These are phyloP conservation scores for Lentinula lateritia DNA, from an alignment of 768 basidiomycete species.

Conservation along the genomic window DNA sequence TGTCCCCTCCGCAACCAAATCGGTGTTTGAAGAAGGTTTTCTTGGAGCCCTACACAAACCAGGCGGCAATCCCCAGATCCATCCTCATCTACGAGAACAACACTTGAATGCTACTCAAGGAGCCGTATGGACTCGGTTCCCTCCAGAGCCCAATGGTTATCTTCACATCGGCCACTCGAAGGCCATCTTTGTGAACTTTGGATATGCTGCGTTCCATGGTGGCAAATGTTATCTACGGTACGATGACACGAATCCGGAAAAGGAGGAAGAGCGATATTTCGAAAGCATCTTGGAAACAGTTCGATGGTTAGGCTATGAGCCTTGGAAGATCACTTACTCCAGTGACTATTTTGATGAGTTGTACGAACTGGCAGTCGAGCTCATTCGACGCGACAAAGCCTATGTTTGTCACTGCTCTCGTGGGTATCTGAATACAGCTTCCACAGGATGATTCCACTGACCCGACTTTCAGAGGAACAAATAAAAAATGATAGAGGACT, in stretches of 20 bases:
- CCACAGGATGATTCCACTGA: not conserved
- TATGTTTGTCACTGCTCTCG: conserved; percentile 97
- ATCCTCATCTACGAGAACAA: conserved; percentile 67
- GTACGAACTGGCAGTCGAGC: conserved; percentile 80
- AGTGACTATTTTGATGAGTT: conserved; percentile 93
- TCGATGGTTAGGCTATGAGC: conserved; percentile 96
- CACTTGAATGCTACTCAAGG: conserved; percentile 81
- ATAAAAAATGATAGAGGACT: conserved; percentile 87
- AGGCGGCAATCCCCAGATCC: conserved; percentile 87
- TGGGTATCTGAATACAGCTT: conserved; percentile 33
- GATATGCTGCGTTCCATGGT: conserved; percentile 93
- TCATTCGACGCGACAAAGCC: conserved; percentile 87
- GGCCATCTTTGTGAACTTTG: conserved; percentile 97
- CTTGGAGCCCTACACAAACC: conserved; percentile 89
- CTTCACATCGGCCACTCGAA: conserved; percentile 97
- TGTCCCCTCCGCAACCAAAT: conserved; percentile 36
- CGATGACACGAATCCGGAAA: conserved; percentile 98
- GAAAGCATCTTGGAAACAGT: conserved; percentile 95
- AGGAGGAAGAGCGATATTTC: conserved; percentile 94
- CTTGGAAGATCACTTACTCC: conserved; percentile 98
- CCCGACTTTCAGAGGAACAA: conserved; percentile 66
- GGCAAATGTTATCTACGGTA: conserved; percentile 93
- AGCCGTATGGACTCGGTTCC: conserved; percentile 91
- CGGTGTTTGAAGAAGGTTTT: conserved; percentile 93
- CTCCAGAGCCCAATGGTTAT: conserved; percentile 97